Base-by-base conservation (phyloP, 768 basidiomycete species). In the Rhizopogon roseolus region DNA sequence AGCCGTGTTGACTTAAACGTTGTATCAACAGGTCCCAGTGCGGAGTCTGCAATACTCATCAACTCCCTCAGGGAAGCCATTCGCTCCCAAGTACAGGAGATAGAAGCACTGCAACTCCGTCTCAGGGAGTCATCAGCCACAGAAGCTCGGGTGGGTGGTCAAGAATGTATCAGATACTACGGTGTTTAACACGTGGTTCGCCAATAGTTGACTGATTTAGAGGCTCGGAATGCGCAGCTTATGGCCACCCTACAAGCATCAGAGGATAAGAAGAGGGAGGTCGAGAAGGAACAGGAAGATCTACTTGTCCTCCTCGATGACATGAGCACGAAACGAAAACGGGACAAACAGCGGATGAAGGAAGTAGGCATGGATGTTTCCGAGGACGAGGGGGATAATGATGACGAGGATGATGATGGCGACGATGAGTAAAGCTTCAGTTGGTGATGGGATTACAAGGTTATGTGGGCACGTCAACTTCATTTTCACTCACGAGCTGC, bases 201-300 rank as follows among this genome's bases (percentile, higher is more conserved):
- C 48, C 16, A 1, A 52, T 38, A 85, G 83, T 52, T 77, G 41
- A 64, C 73, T 8, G 66, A 73, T 7, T 67, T 86, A 34, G 75
- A 76, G 28, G 70, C 63, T 7, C 78, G 81, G 60, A 63, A 87
- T 7, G 62, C 71, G 5, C 64, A 67, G 4, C 64, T 90, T 19
- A 71, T 80, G 27, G 60, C 66, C 13, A 69, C 82, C 51, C 66
- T 92, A 7, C 67, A 70, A 41, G 71, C 70, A 1, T 75, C 84
- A 8, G 80, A 88, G 59, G 78, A 76, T 52, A 88, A 86, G 65
- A 79, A 81, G 46, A 86, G 81, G 59, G 93, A 97, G 8, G 82
- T 85, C 22, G 93, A 97, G 69, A 95, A 94, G 70, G 96, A 99
- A 67, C 95, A 98, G 62, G 96, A 98, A 66, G 96, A 99, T 69